These are phyloP conservation scores for Monosporascus sp. DNA, from an alignment of 2,329 filamentous ascomycete species.

Conservation along the genomic window DNA sequence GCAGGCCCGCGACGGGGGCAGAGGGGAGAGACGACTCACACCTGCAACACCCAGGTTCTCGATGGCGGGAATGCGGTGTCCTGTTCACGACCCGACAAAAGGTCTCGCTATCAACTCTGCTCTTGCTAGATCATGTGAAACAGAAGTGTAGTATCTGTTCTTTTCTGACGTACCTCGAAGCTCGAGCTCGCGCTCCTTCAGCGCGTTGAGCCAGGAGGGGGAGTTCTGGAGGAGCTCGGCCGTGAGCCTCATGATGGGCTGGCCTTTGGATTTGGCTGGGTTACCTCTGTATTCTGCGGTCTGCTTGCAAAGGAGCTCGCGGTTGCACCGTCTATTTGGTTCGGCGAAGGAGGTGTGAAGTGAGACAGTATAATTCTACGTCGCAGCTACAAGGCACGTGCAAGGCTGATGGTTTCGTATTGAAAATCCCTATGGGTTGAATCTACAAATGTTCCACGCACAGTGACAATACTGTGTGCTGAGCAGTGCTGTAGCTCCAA, in stretches of 20 bases:
- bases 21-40: conserved; percentile 47
- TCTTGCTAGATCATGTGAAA: conserved; percentile 37
- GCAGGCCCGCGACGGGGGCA: not conserved
- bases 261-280: conserved; percentile 2
- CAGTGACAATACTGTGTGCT: not conserved
- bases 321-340: no score
- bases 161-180: conserved; percentile 98
- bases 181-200: conserved; percentile 98
- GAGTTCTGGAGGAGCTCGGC: conserved; percentile 91
- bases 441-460: not conserved
- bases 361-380: not conserved
- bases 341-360: no score
- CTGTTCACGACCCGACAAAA: conserved; percentile 55
- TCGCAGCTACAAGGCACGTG: not conserved
- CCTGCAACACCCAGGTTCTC: conserved; percentile 96
- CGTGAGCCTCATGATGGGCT: conserved; percentile 77
- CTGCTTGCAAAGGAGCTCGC: not conserved
- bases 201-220: conserved; percentile 95
- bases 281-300: not conserved
- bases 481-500: not conserved
- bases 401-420: not conserved
- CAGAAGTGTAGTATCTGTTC: conserved; percentile 91
- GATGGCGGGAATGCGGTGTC: conserved; percentile 94
- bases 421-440: not conserved
- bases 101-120: conserved; percentile 78